A percentile compares a stretch with the other conserved stretches of the same genome.
phyloP scores from a whole-genome alignment of 2,329 filamentous ascomycete species.

The Tolypocladium nubicola region DNA sequence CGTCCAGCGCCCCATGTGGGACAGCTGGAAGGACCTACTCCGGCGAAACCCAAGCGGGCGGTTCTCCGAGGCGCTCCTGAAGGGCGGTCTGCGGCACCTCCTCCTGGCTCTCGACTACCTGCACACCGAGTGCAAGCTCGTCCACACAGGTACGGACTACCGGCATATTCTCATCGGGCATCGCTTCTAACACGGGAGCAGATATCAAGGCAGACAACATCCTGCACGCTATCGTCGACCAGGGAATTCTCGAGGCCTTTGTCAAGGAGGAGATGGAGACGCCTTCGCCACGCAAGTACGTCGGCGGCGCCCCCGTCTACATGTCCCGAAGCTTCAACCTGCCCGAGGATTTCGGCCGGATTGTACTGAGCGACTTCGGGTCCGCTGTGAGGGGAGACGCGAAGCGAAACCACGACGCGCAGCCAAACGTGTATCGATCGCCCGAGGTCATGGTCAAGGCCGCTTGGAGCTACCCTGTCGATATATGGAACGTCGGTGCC shows the following conservation, averaged over 20 bases:
- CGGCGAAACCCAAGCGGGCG: slow-evolving; percentile 20
- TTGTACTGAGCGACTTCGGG: slow-evolving; percentile 39
- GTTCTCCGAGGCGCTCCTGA: slow-evolving; percentile 25
- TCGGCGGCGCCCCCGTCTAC: neutral
- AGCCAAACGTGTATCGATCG: slow-evolving; percentile 29
- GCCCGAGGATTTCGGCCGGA: slow-evolving; percentile 18
- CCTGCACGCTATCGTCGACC: slow-evolving; percentile 11
- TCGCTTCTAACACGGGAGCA: neutral
- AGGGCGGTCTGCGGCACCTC: slow-evolving; percentile 15
- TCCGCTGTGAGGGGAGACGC: slow-evolving; percentile 26
- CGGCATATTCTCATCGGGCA: too few species aligned
- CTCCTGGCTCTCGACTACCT: slow-evolving; percentile 28
- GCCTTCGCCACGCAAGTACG: neutral
- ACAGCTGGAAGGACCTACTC: slow-evolving; percentile 26
- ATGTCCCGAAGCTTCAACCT: slow-evolving; percentile 25
- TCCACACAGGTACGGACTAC: slow-evolving; percentile 27
- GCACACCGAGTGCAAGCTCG: slow-evolving; percentile 28
- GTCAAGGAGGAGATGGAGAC: neutral
- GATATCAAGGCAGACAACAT: slow-evolving; percentile 34
- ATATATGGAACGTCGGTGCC: slow-evolving; percentile 42
- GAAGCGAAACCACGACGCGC: slow-evolving; percentile 21
- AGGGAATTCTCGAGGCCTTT: slow-evolving; percentile 1
- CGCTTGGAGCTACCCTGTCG: slow-evolving; percentile 33
- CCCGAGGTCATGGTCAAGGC: slow-evolving; percentile 35
- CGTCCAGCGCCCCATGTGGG: slow-evolving; percentile 26